Evolutionary conservation across 306 rosid genomes (phyloP), one percentile per base, ranked within the genome.

Genomic region (Datisca glomerata): DNA sequence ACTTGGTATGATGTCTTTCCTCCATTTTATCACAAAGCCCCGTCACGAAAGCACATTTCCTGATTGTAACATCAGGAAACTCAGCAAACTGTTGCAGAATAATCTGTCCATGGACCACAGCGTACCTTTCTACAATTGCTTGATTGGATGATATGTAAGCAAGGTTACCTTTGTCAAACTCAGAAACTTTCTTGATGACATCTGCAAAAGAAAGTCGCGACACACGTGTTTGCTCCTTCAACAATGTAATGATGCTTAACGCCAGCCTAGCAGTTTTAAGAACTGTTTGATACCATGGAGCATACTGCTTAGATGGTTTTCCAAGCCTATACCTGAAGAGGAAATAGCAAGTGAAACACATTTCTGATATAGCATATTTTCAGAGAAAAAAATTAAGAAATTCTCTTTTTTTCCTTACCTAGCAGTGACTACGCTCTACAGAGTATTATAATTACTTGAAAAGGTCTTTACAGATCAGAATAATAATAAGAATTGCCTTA

Each of bases 51-150:
- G 98, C 60, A 61, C 71, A 84, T 55, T 60, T 84, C 61, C 59
- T 79, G 33, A 89, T 71, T 63, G 60, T 59, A 1, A 28, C 67
- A 59, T 78, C 96, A 7, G 98, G 96, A 77, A 48, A 89, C 51
- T 70, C 93, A 13, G 86, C 75, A 66, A 89, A 89, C 36, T 81
- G 68, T 62, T 89, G 98, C 58, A 80, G 62, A 61, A 89, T 70
- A 12, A 89, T 89, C 68, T 80, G 98, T 24, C 98, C 98, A 33
- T 89, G 95, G 39, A 89, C 95, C 40, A 89, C 91, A 33, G 77
- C 61, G 17, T 74, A 89, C 27, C 98, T 84, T 63, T 89, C 98
- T 36, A 80, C 71, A 48, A 67, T 54, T 17, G 53, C 64, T 22
- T 73, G 69, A 63, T 64, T 87, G 45, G 93, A 84, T 41, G 95